Conservation (phyloP, 176 grass and related monocot genomes). For the Bothriochloa decipiens region DNA sequence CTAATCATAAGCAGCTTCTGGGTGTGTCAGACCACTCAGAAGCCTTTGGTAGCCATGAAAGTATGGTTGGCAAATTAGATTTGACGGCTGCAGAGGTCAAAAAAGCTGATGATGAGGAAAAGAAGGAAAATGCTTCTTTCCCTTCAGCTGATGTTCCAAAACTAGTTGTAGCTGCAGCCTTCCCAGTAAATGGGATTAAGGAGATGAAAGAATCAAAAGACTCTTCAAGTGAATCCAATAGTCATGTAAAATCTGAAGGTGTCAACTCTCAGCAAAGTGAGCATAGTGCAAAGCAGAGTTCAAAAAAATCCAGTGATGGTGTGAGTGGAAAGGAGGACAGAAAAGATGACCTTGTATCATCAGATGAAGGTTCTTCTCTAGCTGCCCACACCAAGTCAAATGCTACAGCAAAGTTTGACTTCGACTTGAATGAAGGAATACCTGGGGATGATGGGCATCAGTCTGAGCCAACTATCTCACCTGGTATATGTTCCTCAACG, state of each 20-base stretch:
- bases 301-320: slow-evolving; percentile 45
- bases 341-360: slow-evolving; percentile 46
- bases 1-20: slow-evolving; percentile 29
- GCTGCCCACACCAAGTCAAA: slow-evolving; percentile 35
- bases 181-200: slow-evolving; percentile 28
- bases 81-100: slow-evolving; percentile 28
- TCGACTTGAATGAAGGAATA: slow-evolving; percentile 87
- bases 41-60: slow-evolving; percentile 33
- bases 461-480: slow-evolving; percentile 51
- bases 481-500: slow-evolving; percentile 40
- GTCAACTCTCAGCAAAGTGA: slow-evolving; percentile 36
- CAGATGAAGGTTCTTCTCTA: slow-evolving; percentile 54
- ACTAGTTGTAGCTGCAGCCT: slow-evolving; percentile 3
- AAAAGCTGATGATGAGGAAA: slow-evolving; percentile 38
- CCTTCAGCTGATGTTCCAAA: slow-evolving; percentile 33
- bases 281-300: slow-evolving; percentile 35
- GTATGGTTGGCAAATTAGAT: slow-evolving; percentile 28
- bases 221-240: slow-evolving; percentile 52
- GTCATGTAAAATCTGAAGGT: slow-evolving; percentile 25
- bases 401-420: slow-evolving; percentile 54
- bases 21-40: not conserved
- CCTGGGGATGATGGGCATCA: slow-evolving; percentile 59
- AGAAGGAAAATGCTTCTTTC: slow-evolving; percentile 31
- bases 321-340: slow-evolving; percentile 26
- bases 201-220: slow-evolving; percentile 46